Evolutionary conservation across 1,284 basidiomycete genomes (phyloP), one percentile per base, ranked within the genome.

Genomic region (Agroathelia rolfsii): DNA sequence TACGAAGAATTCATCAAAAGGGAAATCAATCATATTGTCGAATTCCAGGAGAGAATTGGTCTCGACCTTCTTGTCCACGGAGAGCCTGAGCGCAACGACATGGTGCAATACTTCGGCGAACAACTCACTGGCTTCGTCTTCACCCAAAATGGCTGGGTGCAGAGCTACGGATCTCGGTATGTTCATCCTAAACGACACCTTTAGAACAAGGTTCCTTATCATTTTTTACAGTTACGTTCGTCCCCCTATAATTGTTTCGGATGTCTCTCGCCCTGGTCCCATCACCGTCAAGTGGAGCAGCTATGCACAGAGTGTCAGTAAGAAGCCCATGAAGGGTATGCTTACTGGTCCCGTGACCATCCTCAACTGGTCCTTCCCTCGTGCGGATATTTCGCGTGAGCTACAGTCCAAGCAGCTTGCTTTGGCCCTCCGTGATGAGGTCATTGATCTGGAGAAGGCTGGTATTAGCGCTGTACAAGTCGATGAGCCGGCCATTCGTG

Each of bases 281-380:
- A 97, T 99, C 72, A 97, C 95, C 49, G 93, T 98, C 52, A 79
- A 79, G 59, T 99, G 95, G 95, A 92, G 85, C 45, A 76, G 77
- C 53, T 98, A 94, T 62, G 94, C 95, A 39, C 95, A 98, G 72
- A 92, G 86, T 59, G 58, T 97, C 47, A 88, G 93, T 49, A 66
- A 77, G 59, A 84, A 81, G 62, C 90, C 94, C 53, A 94, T 99
- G 88, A 99, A 99, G 83, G 94, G 94, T 50, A 98, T 98, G 95
- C 69, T 92, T 43, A 94, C 94, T 41, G 92, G 93, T 42, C 88
- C 89, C 19, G 89, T 93, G 53, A 92, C 88, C 47, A 96, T 98
- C 64, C 78, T 98, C 61, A 97, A 97, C 76, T 98, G 95, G 95
- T 98, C 95, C 26, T 99, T 98, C 94, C 95, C 95, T 52, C 94